Conservation (phyloP, 129 eudicot genomes). For the Tagetes erecta region DNA sequence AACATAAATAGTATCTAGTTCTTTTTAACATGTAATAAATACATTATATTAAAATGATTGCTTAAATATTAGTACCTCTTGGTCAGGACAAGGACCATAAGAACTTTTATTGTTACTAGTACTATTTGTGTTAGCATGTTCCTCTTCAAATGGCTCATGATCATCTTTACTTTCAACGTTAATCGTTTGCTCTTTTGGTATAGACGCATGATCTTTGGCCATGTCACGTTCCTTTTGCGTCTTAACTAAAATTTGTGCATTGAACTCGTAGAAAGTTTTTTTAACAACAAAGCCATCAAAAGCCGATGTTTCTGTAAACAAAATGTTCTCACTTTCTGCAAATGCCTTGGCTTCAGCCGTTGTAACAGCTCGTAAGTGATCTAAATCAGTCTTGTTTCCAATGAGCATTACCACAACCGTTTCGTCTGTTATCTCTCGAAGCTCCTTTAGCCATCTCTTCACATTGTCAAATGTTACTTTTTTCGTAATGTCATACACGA, state of each 20-base stretch:
- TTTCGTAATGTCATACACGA: conserved; percentile 26
- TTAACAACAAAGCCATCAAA: not conserved
- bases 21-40: too few species aligned
- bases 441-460: conserved; percentile 35
- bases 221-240: not conserved
- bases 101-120: too few species aligned
- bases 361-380: conserved; percentile 9
- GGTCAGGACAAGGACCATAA: too few species aligned
- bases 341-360: not conserved
- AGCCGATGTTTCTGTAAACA: conserved; percentile 7
- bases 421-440: conserved; percentile 31
- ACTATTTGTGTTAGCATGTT: too few species aligned
- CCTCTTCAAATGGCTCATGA: not conserved
- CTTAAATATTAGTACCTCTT: too few species aligned
- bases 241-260: not conserved
- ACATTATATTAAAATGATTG: too few species aligned
- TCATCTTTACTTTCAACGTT: not conserved
- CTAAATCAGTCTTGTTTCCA: conserved; percentile 11
- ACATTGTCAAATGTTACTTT: conserved; percentile 26
- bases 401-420: conserved; percentile 15
- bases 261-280: not conserved
- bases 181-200: not conserved
- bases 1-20: not conserved
- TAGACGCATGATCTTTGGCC: not conserved
- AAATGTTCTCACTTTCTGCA: not conserved